Base-by-base conservation (phyloP, 2,329 filamentous ascomycete genomes). In the Dactylellina parvicollis region DNA sequence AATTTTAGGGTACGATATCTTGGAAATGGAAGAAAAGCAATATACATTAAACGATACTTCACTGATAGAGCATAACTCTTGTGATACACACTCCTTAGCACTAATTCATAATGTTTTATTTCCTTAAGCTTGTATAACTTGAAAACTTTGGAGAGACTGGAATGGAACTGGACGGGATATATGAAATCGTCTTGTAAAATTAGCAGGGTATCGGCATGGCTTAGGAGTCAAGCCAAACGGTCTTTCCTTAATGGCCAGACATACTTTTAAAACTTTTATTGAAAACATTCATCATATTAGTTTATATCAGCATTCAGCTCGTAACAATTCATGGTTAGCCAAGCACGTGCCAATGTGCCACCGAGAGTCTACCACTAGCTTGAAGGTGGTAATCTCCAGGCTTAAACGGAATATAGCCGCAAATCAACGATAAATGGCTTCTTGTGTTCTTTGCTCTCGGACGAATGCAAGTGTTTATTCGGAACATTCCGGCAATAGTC, bases 181-280 rank as follows among this genome's bases (percentile, higher is more conserved):
- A 57, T 46, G 36, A 44, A 60, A 22, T 60, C 38, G 16, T 12
- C 24, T 32, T 60, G 22, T 46, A 26, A 44, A 16, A 47, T 42
- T 60, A 60, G 61, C 24, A 65, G 56, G 56, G 38, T 20, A 65
- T 38, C 12, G 47, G 50, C 61, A 65, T 65, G 28, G 30, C 32
- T 42, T 56, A 56, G 61, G 61, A 49, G 61, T 65, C 61, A 65
- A 64, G 56, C n/a, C 56, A 65, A 46, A 42, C 49, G 52, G 44
- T 62, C 57, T 44, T 62, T 62, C 55, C 55, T 60, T 60, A 60
- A 60, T 32, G 42, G 47, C 24, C 55, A 16, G 5, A 20, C 22
- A 60, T 42, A 38, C 34, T 38, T 38, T 38, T 5, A n/a, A n/a
- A n/a, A n/a, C n/a, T n/a, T n/a, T n/a, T n/a, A n/a, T n/a, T n/a